Evolutionary conservation across 768 basidiomycete genomes (phyloP), one percentile per base, ranked within the genome.

Genomic region (Boletus pseudopeckii): DNA sequence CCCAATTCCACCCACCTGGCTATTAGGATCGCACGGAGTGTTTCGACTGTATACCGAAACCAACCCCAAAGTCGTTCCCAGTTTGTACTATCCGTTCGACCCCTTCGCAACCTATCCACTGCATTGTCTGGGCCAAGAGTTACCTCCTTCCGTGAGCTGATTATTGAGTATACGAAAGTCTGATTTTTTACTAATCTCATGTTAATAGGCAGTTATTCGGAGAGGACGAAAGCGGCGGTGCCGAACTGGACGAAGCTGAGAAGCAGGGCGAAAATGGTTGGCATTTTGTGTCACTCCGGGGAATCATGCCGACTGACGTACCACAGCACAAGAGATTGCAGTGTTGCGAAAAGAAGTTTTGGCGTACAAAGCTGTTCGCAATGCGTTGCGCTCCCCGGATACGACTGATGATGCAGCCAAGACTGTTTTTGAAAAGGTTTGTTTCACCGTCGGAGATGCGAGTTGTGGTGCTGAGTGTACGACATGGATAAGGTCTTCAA

Each of bases 41-140:
- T 71, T 98, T 95, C 64, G 95, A 98, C 65, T 99, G 97, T 61
- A 79, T 91, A n/a, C 82, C 88, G 5, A 98, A 98, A 68, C 87
- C 88, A 1, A 88, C 90, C 0, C 93, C 94, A 0, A 98, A 94
- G 68, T 88, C 92, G 0, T 98, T 92, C 66, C 95, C 97, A 0
- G 95, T 98, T 10, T 99, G 97, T 69, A 98, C 97, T 0, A 98
- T 99, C 60, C 86, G 96, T 37, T 92, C 92, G 3, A 98, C 97
- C 0, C 97, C 97, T 0, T 92, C 89, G 53, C 95, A 96, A 59
- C 93, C 97, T 0, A 97, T 98, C 47, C 97, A 99, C 64, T 99
- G 96, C 65, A 98, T 99, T 45, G 95, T 98, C 3, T 99, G 97
- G 97, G 93, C 92, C 30, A 99, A 98, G 70, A 94, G 85, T 53